Evolutionary conservation across 1,139 yeast genomes (phyloP), one percentile per base, ranked within the genome.

Genomic region (Sugiyamaella grinbergsii): DNA sequence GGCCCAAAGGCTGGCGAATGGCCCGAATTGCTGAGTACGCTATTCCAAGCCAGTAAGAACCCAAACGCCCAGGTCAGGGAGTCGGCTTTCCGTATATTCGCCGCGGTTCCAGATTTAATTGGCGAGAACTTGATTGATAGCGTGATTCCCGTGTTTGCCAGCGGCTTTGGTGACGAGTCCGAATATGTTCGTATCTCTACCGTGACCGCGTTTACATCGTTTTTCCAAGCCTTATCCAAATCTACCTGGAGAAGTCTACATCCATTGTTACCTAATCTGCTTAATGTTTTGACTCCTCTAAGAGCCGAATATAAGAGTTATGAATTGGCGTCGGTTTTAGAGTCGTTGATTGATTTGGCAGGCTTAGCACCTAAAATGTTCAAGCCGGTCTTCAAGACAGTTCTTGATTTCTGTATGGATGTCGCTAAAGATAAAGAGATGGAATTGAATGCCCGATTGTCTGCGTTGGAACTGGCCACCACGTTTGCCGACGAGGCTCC

Each of bases 361-460:
- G 94, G 86, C 59, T 73, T 91, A 56, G 98, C 98, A 8, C 98
- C 98, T 48, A 93, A 91, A 65, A 81, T 93, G 82, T 93, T 93
- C 73, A 82, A 80, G 63, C 89, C 88, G 46, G 87, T 91, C 87
- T 91, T 93, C 68, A 83, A 86, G 46, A 84, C 89, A 22, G 83
- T 93, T 46, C 81, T 91, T 50, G 88, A 87, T 55, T 93, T 93
- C 65, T 83, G 95, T 62, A 78, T 90, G 13, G 81, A 83, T 24
- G 93, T 93, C 28, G 80, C 91, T 47, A 87, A 87, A 64, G 84
- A 89, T 69, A 81, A 79, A 62, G 94, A 87, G 16, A 73, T 90
- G 62, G 98, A 89, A 37, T 76, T 88, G 20, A 72, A 75, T 51
- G 84, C 97, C 2, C 80, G 98, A 66, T 77, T 89, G 64, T 85